Evolutionary conservation across 2,329 filamentous ascomycete species (phyloP).

Genomic region (Trichoderma simmonsii): DNA sequence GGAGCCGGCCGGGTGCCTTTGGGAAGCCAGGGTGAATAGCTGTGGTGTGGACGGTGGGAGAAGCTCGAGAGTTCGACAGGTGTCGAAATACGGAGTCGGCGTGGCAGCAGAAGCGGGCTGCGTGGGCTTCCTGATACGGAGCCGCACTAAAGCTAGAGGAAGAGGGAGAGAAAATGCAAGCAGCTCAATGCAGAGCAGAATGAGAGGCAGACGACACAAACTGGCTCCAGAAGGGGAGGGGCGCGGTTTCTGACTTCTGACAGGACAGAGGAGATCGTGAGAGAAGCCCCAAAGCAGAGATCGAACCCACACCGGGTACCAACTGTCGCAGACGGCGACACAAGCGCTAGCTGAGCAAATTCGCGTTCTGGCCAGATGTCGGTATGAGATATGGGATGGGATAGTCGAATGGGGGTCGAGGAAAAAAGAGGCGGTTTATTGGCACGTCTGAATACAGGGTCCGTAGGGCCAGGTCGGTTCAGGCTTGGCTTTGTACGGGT

Average conservation of each 20-base stretch:
- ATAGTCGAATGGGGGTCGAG: slow-evolving; percentile 4
- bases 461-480: slow-evolving; percentile 13
- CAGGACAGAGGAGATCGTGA: not conserved
- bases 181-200: slow-evolving; percentile 16
- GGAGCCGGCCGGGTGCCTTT: slow-evolving; percentile 48
- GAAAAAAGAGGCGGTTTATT: slow-evolving; percentile 12
- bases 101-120: slow-evolving; percentile 13
- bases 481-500: not conserved
- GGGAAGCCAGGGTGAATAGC: slow-evolving; percentile 49
- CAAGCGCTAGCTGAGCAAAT: slow-evolving; percentile 9
- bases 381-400: slow-evolving; percentile 5
- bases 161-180: slow-evolving; percentile 11
- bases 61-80: slow-evolving; percentile 18
- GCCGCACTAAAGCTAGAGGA: slow-evolving; percentile 10
- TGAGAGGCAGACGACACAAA: not conserved
- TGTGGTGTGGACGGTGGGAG: slow-evolving; percentile 21
- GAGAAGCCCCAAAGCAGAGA: slow-evolving; percentile 5
- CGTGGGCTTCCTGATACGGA: slow-evolving; percentile 15
- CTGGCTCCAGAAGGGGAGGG: not conserved
- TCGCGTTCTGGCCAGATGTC: slow-evolving; percentile 16
- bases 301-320: slow-evolving; percentile 1
- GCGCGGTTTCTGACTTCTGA: not conserved
- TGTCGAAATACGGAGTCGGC: slow-evolving; percentile 15
- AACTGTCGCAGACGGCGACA: not conserved
- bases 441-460: slow-evolving; percentile 14